A percentile compares a stretch with the other conserved stretches of the same genome.
Conservation (phyloP, 2,329 filamentous ascomycete genomes). For the Trichoderma pleuroti region DNA sequence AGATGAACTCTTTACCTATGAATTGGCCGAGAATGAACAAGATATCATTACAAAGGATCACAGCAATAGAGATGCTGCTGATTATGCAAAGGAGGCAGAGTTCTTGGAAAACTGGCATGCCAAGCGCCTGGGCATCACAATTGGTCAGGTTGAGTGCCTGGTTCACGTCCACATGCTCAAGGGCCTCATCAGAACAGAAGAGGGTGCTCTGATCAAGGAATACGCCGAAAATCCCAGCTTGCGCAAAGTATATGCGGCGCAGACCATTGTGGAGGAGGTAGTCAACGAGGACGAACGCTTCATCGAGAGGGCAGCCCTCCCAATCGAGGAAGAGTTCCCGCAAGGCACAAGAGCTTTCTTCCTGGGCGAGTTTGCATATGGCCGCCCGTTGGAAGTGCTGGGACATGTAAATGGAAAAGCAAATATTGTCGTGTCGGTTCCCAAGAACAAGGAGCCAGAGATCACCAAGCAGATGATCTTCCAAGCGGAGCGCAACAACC, state of each 20-base stretch:
- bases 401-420: constrained; percentile 72
- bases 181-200: constrained; percentile 83
- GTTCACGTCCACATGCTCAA: constrained; percentile 92
- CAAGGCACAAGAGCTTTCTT: constrained; percentile 82
- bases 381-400: constrained; percentile 79
- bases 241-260: constrained; percentile 86
- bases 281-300: constrained; percentile 90
- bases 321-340: constrained; percentile 90
- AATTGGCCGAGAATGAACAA: constrained; percentile 61
- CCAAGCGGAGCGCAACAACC: constrained; percentile 65
- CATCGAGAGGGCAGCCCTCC: constrained; percentile 80
- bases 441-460: constrained; percentile 71
- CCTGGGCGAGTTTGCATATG: constrained; percentile 88
- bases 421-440: constrained; percentile 71
- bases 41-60: constrained; percentile 69
- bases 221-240: constrained; percentile 82
- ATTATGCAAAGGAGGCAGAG: constrained; percentile 80
- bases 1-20: constrained; percentile 90
- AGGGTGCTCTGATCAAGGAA: constrained; percentile 88
- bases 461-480: constrained; percentile 74
- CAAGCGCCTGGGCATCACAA: constrained; percentile 83
- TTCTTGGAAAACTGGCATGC: constrained; percentile 84
- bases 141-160: constrained; percentile 81
- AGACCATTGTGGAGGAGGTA: constrained; percentile 86
- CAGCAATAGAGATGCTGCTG: constrained; percentile 68